Percentiles rank a stretch among this genome's conserved stretches.
Conservation (phyloP, 2,329 filamentous ascomycete species). For the Neodidymelliopsis sp. region DNA sequence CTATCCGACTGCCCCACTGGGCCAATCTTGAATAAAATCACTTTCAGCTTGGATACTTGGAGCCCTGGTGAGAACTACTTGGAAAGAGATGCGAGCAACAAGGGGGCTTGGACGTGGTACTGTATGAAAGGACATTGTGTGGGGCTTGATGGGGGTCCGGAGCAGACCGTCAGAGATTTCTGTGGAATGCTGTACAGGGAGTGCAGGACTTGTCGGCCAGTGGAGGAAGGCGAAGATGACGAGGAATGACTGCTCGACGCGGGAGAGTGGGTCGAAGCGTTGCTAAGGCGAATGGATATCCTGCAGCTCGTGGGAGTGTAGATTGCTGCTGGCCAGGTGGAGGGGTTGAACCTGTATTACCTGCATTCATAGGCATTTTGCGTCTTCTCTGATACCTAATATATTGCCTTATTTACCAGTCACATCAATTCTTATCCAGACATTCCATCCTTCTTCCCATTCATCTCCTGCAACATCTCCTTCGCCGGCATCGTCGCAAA, state of each 20-base stretch:
- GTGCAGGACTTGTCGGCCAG: slow-evolving; percentile 32
- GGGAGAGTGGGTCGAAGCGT: not conserved
- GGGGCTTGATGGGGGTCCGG: slow-evolving; percentile 24
- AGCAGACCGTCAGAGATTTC: slow-evolving; percentile 41
- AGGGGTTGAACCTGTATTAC: not conserved
- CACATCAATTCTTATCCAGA: not conserved
- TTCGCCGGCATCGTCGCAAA: slow-evolving; percentile 59
- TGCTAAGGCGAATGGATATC: slow-evolving; percentile 5
- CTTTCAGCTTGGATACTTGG: slow-evolving; percentile 47
- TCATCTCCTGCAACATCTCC: slow-evolving; percentile 44
- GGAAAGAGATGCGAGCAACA: slow-evolving; percentile 26
- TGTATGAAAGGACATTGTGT: slow-evolving; percentile 42
- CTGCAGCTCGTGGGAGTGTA: slow-evolving; percentile 3
- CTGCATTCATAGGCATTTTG: not conserved
- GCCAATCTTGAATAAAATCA: slow-evolving; percentile 39
- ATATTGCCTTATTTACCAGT: too few species aligned
- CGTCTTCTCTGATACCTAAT: slow-evolving; percentile 2
- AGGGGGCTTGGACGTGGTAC: slow-evolving; percentile 44
- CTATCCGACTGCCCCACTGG: slow-evolving; percentile 18
- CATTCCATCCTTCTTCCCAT: slow-evolving; percentile 13
- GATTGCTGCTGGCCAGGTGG: slow-evolving; percentile 3
- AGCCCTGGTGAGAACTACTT: slow-evolving; percentile 47
- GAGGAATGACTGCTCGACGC: slow-evolving; percentile 7
- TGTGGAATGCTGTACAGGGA: slow-evolving; percentile 40
- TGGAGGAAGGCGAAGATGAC: slow-evolving; percentile 21